phyloP scores from a whole-genome alignment of 345 rosid species.

The Murraya koenigii region DNA sequence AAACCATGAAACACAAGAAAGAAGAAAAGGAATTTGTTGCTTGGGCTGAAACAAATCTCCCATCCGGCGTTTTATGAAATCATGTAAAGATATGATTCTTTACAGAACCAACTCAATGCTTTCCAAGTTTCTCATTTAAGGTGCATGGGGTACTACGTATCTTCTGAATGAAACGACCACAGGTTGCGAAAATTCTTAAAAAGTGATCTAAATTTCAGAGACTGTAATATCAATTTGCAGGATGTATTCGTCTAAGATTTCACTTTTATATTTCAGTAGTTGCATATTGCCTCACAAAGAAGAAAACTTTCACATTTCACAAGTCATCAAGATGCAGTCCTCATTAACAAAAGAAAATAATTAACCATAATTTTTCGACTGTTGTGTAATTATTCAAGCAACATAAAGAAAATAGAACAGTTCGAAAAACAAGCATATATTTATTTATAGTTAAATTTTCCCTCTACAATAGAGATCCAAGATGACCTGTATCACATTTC shows the following conservation, averaged over 20 bases:
- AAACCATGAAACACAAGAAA: constrained; percentile 27
- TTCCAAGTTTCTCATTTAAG: background rate
- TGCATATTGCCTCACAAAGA: background rate
- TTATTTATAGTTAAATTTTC: constrained; percentile 1
- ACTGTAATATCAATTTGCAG: background rate
- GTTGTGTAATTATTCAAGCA: background rate
- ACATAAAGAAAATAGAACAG: background rate
- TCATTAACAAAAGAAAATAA: no score
- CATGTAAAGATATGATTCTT: background rate
- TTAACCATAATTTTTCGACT: background rate
- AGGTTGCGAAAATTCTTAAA: background rate
- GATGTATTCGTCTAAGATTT: background rate
- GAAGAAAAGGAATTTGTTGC: constrained; percentile 49
- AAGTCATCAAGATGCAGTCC: background rate
- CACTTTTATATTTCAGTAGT: background rate
- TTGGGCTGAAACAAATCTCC: constrained; percentile 24
- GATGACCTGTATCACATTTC: background rate
- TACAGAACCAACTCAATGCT: background rate
- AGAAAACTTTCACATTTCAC: background rate
- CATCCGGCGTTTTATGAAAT: background rate
- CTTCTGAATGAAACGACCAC: constrained; percentile 1
- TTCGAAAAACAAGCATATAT: background rate
- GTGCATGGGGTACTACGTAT: background rate
- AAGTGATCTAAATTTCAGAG: background rate
- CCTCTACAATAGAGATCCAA: background rate